Percentiles rank a stretch among this genome's conserved stretches.
Conservation (phyloP, 345 rosid genomes). For the Salix purpurea region DNA sequence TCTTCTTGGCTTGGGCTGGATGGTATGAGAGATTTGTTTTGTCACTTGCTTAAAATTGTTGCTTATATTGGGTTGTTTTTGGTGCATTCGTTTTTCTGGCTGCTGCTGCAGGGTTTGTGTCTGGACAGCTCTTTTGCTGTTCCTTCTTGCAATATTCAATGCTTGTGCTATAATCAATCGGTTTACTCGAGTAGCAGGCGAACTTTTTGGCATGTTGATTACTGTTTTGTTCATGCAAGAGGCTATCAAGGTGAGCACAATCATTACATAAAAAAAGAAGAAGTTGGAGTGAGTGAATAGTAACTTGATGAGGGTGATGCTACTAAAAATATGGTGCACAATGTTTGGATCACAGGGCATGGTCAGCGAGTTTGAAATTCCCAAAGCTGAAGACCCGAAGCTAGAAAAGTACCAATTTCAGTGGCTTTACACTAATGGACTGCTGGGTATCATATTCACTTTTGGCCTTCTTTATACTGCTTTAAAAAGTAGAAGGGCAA, state of each 20-base stretch:
- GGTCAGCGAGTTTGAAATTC: conserved; percentile 56
- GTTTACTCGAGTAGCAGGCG: conserved; percentile 81
- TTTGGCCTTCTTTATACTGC: conserved; percentile 64
- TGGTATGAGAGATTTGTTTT: conserved; percentile 34
- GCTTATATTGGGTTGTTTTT: not conserved
- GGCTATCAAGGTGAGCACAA: conserved; percentile 55
- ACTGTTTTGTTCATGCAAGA: conserved; percentile 76
- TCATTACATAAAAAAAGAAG: not conserved
- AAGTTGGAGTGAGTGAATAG: not conserved
- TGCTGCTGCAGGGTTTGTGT: conserved; percentile 66
- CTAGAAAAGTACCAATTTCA: conserved; percentile 48
- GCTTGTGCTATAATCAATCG: conserved; percentile 62
- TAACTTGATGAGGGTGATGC: not conserved
- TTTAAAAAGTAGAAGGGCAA: conserved; percentile 65
- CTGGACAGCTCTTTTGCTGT: conserved; percentile 77
- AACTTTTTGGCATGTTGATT: conserved; percentile 81
- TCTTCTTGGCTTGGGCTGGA: conserved; percentile 84
- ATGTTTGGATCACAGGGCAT: conserved; percentile 46
- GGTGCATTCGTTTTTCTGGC: not conserved
- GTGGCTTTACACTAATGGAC: conserved; percentile 72
- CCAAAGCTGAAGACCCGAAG: conserved; percentile 39
- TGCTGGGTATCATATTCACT: conserved; percentile 66
- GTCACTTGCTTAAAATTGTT: not conserved
- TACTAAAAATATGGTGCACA: not conserved
- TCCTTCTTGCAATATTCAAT: conserved; percentile 56